A percentile compares a stretch with the other conserved stretches of the same genome.
Conservation (phyloP, 345 rosid species). For the Boechera stricta region DNA sequence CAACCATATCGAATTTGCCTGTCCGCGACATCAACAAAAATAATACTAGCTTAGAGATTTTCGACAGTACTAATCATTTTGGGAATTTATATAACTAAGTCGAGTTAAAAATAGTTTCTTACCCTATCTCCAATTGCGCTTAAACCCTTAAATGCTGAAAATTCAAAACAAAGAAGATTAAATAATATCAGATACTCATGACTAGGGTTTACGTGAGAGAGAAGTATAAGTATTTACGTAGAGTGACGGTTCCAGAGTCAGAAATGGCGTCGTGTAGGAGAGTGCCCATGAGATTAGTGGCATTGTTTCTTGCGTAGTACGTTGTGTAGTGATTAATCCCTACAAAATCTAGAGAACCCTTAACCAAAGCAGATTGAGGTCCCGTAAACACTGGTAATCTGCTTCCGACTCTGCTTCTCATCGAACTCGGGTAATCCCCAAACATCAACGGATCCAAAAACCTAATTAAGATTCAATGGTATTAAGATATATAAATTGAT, state of each 20-base stretch:
- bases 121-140: constrained; percentile 80
- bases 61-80: not conserved
- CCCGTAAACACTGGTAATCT: constrained; percentile 74
- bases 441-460: constrained; percentile 83
- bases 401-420: constrained; percentile 73
- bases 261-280: constrained; percentile 69
- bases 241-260: constrained; percentile 81
- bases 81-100: not conserved
- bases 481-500: not conserved
- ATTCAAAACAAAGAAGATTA: not conserved
- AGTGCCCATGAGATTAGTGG: constrained; percentile 43
- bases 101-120: constrained; percentile 14
- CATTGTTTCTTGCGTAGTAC: constrained; percentile 59
- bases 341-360: constrained; percentile 89
- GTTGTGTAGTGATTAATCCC: constrained; percentile 98
- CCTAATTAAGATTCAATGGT: constrained; percentile 48
- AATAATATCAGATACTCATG: not conserved
- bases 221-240: constrained; percentile 50
- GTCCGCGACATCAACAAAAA: constrained; percentile 21
- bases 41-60: not conserved
- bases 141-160: constrained; percentile 65
- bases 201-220: not conserved
- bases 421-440: constrained; percentile 91
- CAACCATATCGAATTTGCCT: constrained; percentile 69
- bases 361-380: constrained; percentile 62